Conservation (phyloP, 2,329 filamentous ascomycete genomes). For the Penicillium nordicum region DNA sequence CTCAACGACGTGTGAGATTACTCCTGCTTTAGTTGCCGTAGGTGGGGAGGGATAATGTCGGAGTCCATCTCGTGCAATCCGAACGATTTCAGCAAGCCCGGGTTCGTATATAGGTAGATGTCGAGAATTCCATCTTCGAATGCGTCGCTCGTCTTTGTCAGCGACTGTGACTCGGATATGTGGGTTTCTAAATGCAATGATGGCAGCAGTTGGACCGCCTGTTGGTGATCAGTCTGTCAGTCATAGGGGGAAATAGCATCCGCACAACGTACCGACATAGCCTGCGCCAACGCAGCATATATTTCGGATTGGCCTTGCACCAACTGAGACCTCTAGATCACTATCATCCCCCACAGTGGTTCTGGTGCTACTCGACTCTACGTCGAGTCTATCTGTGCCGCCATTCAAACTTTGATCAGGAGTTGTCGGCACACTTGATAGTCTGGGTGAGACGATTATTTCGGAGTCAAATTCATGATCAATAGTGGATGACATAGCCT, state of each 20-base stretch:
- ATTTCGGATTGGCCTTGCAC: slow-evolving; percentile 11
- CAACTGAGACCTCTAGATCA: not conserved
- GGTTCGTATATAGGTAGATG: slow-evolving; percentile 27
- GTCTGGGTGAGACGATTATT: no score
- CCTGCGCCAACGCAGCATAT: slow-evolving; percentile 27
- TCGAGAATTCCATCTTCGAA: slow-evolving; percentile 29
- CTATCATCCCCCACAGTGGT: not conserved
- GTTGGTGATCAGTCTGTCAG: not conserved
- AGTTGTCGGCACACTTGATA: slow-evolving; percentile 7
- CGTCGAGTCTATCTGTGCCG: slow-evolving; percentile 1
- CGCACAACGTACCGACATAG: slow-evolving; percentile 17
- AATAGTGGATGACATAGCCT: not conserved
- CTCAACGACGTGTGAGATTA: not conserved
- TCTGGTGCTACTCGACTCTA: not conserved
- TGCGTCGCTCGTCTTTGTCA: slow-evolving; percentile 23
- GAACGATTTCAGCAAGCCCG: slow-evolving; percentile 21
- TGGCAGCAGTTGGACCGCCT: slow-evolving; percentile 24
- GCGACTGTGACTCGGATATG: slow-evolving; percentile 27
- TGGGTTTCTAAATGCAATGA: slow-evolving; percentile 28
- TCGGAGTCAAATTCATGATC: not conserved
- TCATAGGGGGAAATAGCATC: not conserved
- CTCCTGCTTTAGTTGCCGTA: not conserved
- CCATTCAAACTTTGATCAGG: slow-evolving; percentile 5
- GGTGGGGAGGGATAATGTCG: no score
- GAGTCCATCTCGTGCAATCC: slow-evolving; percentile 11